These are phyloP conservation scores for Groenewaldozyma auringiensis DNA, from an alignment of 1,139 yeast genomes.

Conservation along the genomic window DNA sequence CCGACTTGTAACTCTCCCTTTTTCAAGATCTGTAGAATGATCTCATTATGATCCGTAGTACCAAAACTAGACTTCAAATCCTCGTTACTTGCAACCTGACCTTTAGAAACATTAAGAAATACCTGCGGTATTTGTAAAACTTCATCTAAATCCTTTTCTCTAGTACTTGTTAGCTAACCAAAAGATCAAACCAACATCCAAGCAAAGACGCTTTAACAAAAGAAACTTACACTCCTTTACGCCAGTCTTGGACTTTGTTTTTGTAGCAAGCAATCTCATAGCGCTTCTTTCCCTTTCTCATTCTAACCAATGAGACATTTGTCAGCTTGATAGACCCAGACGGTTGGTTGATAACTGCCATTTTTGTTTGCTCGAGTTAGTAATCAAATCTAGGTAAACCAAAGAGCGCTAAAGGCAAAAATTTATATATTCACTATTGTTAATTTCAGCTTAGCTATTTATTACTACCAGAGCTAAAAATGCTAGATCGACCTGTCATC, in stretches of 20 bases:
- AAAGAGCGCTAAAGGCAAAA: no score
- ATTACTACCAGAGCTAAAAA: no score
- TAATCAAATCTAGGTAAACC: no score
- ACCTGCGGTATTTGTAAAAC: constrained; percentile 95
- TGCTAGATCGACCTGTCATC: no score
- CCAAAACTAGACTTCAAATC: constrained; percentile 72
- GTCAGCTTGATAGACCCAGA: constrained; percentile 81
- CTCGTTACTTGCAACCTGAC: constrained; percentile 85
- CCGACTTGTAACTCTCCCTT: constrained; percentile 93
- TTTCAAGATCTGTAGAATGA: constrained; percentile 69
- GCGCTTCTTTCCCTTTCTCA: constrained; percentile 79
- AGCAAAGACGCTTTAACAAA: neutral
- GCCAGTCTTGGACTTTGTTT: constrained; percentile 93
- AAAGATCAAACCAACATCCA: neutral
- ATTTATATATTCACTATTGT: no score
- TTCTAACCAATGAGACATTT: constrained; percentile 84
- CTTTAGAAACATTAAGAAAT: constrained; percentile 86
- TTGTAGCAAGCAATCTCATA: constrained; percentile 96
- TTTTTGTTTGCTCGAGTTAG: constrained; percentile 7
- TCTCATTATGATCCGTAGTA: constrained; percentile 62
- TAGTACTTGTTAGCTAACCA: constrained; percentile 16
- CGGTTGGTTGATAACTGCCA: constrained; percentile 64
- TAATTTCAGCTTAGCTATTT: no score
- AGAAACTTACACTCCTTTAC: constrained; percentile 52
- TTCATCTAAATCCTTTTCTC: constrained; percentile 89